A percentile compares a stretch with the other conserved stretches of the same genome.
These are phyloP conservation scores for Cyberlindnera mississippiensis DNA, from an alignment of 805 yeast species.

Conservation along the genomic window DNA sequence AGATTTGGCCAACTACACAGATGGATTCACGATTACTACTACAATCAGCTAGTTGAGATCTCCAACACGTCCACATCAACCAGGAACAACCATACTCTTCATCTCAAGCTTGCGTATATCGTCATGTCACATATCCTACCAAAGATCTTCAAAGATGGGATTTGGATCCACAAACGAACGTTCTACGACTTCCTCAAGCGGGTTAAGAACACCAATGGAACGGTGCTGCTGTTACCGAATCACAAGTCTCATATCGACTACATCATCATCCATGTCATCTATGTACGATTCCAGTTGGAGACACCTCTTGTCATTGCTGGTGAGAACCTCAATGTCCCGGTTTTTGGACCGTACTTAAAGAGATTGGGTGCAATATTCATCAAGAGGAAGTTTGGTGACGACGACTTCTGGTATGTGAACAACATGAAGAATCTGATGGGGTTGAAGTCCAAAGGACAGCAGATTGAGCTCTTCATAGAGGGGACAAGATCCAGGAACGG, in stretches of 20 bases:
- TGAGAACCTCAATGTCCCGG: constrained; percentile 24
- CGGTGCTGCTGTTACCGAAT: constrained; percentile 19
- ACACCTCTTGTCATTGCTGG: constrained; percentile 26
- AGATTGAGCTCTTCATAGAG: constrained; percentile 23
- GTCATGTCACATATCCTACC: constrained; percentile 15
- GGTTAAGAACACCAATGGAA: constrained; percentile 1
- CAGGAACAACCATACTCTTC: constrained; percentile 8
- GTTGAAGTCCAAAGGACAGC: constrained; percentile 8
- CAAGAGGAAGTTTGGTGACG: constrained; percentile 17
- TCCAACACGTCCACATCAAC: constrained; percentile 19
- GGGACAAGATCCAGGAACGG: constrained; percentile 27
- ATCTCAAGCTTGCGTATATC: constrained; percentile 17
- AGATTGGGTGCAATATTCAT: constrained; percentile 22
- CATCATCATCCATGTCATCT: constrained; percentile 21
- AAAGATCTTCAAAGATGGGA: constrained; percentile 23
- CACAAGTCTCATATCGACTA: constrained; percentile 25
- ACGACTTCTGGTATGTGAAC: constrained; percentile 19
- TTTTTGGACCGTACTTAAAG: constrained; percentile 19
- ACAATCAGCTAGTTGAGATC: constrained; percentile 4
- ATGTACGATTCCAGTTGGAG: constrained; percentile 16
- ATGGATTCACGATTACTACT: constrained; percentile 19
- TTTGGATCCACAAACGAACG: constrained; percentile 18
- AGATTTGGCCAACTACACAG: constrained; percentile 11
- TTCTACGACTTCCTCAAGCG: constrained; percentile 13
- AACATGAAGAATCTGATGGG: constrained; percentile 14